Evolutionary conservation across 257 asterid species (phyloP), one percentile per base, ranked within the genome.

Genomic region (Hygrophila difformis): DNA sequence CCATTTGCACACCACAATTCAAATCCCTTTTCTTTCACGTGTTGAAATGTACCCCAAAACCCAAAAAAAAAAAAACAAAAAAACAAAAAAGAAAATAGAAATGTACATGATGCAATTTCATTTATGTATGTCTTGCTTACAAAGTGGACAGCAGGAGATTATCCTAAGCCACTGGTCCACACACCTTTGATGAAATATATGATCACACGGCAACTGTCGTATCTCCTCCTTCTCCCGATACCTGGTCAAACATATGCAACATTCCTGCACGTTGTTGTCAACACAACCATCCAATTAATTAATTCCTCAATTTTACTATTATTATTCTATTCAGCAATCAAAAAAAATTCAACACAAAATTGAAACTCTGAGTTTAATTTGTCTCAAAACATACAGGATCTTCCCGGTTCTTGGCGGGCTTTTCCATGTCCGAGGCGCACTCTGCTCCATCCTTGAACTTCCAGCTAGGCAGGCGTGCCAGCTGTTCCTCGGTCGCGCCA

Each of bases 91-190:
- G n/a, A n/a, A n/a, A n/a, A n/a, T n/a, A n/a, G n/a, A n/a, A n/a
- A n/a, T n/a, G n/a, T n/a, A n/a, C n/a, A n/a, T n/a, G n/a, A n/a
- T n/a, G n/a, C n/a, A n/a, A n/a, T n/a, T n/a, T 47, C 45, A 65
- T 21, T 58, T 53, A 45, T 56, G 38, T 36, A 63, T 50, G 31
- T 56, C 67, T 37, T 60, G 57, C 49, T 73, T 73, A 46, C 77
- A 73, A 52, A 73, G 74, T 13, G 81, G 81, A 39, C 98, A 89
- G 46, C 84, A 79, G 26, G 94, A 77, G 36, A 75, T 66, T 12
- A 89, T 88, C 78, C 58, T 77, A 60, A 88, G 91, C 98, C 98
- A 89, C 56, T 89, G 92, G 64, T 85, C 98, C 59, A 89, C 96
- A 55, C 98, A 89, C 40, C 74, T 73, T 5, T 81, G 79, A 64